These are phyloP conservation scores for Talaromyces sp. DNA, from an alignment of 2,329 filamentous ascomycete genomes.

Conservation along the genomic window DNA sequence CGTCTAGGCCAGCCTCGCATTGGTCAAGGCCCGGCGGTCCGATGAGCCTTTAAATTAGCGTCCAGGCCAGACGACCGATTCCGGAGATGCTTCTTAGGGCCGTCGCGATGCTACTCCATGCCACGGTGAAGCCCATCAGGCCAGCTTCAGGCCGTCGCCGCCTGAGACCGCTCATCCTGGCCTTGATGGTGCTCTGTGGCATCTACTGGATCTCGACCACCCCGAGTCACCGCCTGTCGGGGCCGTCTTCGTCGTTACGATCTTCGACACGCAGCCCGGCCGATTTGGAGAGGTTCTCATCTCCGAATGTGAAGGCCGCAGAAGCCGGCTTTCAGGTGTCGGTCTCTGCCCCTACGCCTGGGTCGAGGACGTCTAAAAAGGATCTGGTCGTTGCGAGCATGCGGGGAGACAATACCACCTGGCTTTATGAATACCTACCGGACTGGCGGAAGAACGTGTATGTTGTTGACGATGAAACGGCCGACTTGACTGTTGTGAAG, in stretches of 20 bases:
- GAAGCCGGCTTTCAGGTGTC: neutral
- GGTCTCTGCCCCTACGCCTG: slow-evolving; percentile 2
- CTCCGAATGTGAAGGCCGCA: neutral
- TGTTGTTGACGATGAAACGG: slow-evolving; percentile 47
- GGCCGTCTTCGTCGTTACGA: neutral
- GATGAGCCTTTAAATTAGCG: slow-evolving; percentile 1
- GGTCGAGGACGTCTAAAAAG: slow-evolving; percentile 14
- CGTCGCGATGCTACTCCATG: neutral
- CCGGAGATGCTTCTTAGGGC: neutral
- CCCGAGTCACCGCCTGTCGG: neutral
- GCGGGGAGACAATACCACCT: slow-evolving; percentile 34
- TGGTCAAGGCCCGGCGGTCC: neutral
- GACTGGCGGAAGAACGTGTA: slow-evolving; percentile 52
- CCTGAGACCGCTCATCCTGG: neutral
- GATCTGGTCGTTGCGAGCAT: slow-evolving; percentile 37
- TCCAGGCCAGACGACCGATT: neutral
- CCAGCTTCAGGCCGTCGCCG: slow-evolving; percentile 2
- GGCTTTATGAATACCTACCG: slow-evolving; percentile 33
- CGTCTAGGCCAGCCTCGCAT: neutral
- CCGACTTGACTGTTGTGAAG: slow-evolving; percentile 43
- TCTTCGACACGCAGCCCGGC: neutral
- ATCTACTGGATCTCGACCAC: slow-evolving; percentile 5
- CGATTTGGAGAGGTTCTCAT: neutral
- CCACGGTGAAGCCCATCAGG: neutral
- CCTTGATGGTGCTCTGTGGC: slow-evolving; percentile 3